phyloP scores from a whole-genome alignment of 2,329 filamentous ascomycete species.

The Alternaria angustiovoidea region DNA sequence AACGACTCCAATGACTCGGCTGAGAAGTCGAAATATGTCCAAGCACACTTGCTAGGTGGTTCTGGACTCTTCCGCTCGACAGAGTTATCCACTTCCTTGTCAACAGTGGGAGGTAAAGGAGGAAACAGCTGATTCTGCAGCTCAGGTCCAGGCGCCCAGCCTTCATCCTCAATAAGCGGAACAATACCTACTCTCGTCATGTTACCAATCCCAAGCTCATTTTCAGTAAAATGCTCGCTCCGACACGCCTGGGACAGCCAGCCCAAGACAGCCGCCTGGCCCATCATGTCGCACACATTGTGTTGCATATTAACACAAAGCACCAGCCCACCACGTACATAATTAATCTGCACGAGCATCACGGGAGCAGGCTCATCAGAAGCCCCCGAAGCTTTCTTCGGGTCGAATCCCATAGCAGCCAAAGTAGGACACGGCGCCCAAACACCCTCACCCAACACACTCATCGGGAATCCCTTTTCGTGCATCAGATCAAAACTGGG shows the following conservation, averaged over 20 bases:
- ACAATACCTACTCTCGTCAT: conserved; percentile 50
- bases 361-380: conserved; percentile 46
- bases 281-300: conserved; percentile 61
- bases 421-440: conserved; percentile 54
- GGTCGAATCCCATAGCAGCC: conserved; percentile 29
- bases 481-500: conserved; percentile 51
- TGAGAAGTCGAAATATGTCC: conserved; percentile 59
- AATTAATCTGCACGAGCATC: conserved; percentile 59
- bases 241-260: conserved; percentile 61
- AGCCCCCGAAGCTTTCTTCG: conserved; percentile 23
- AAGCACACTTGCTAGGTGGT: conserved; percentile 42
- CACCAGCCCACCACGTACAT: conserved; percentile 60
- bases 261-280: conserved; percentile 57
- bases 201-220: conserved; percentile 58
- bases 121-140: conserved; percentile 47
- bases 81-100: background rate
- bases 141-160: conserved; percentile 49
- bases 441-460: conserved; percentile 58
- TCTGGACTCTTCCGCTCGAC: background rate
- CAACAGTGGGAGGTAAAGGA: background rate
- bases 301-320: conserved; percentile 61
- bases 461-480: conserved; percentile 55
- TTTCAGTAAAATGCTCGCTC: conserved; percentile 54
- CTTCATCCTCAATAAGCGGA: conserved; percentile 48
- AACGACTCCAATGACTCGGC: conserved; percentile 49